Conservation (phyloP, 257 asterid genomes). For the Paulownia fortunei region DNA sequence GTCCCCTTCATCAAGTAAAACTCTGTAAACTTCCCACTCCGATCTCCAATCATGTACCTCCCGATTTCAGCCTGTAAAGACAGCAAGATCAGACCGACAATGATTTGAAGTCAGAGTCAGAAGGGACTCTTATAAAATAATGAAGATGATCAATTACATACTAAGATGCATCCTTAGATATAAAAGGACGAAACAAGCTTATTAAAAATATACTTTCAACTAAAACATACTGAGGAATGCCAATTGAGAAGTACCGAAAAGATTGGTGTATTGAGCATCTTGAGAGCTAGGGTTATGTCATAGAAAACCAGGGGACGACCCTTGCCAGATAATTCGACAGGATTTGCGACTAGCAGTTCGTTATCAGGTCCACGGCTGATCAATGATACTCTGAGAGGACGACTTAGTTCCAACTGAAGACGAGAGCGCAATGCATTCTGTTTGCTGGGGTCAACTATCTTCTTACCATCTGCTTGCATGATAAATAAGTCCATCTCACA, state of each 20-base stretch:
- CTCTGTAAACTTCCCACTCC: slow-evolving; percentile 93
- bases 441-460: slow-evolving; percentile 73
- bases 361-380: slow-evolving; percentile 89
- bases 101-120: not conserved
- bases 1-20: slow-evolving; percentile 80
- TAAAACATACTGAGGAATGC: slow-evolving; percentile 2
- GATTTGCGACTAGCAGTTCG: slow-evolving; percentile 85
- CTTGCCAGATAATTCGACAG: slow-evolving; percentile 80
- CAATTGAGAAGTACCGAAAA: slow-evolving; percentile 62
- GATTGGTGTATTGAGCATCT: slow-evolving; percentile 71
- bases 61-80: slow-evolving; percentile 78
- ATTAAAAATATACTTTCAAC: not conserved
- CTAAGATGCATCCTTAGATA: not conserved
- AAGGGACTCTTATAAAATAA: not conserved
- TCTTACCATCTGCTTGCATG: slow-evolving; percentile 87
- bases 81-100: not conserved
- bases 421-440: slow-evolving; percentile 58
- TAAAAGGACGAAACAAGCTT: not conserved
- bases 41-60: slow-evolving; percentile 68
- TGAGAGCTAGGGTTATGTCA: slow-evolving; percentile 88
- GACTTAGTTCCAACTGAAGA: slow-evolving; percentile 76
- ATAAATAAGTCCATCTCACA: slow-evolving; percentile 88
- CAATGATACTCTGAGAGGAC: slow-evolving; percentile 78
- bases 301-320: slow-evolving; percentile 89
- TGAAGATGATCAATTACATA: not conserved